Evolutionary conservation across 1,284 basidiomycete genomes (phyloP).

Genomic region (Coniferiporia sulphurascens): DNA sequence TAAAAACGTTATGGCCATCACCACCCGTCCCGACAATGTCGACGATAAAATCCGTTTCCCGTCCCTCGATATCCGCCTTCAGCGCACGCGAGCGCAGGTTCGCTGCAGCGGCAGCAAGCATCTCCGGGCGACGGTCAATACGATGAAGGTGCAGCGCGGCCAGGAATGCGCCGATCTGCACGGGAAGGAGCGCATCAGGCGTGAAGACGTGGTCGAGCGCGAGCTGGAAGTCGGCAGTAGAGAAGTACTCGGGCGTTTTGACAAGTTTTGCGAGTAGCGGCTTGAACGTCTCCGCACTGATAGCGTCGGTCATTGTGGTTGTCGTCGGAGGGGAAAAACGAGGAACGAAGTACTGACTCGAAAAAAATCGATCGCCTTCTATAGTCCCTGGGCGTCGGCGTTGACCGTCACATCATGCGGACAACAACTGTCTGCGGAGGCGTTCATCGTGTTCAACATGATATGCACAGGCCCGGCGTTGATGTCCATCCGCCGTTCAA

Average conservation of each 20-base stretch:
- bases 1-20: slow-evolving; percentile 96
- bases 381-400: not conserved
- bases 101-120: slow-evolving; percentile 71
- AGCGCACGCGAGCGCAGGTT: slow-evolving; percentile 68
- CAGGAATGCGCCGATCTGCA: slow-evolving; percentile 80
- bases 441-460: not conserved
- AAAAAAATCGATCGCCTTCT: not conserved
- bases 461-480: slow-evolving; percentile 1
- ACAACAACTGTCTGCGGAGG: not conserved
- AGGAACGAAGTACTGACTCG: not conserved
- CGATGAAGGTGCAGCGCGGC: slow-evolving; percentile 76
- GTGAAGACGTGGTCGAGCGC: slow-evolving; percentile 75
- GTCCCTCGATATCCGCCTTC: slow-evolving; percentile 51
- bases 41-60: slow-evolving; percentile 62
- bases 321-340: not conserved
- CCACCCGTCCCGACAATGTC: slow-evolving; percentile 83
- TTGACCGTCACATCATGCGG: not conserved
- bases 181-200: slow-evolving; percentile 53
- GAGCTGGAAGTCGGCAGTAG: slow-evolving; percentile 60
- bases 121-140: slow-evolving; percentile 69
- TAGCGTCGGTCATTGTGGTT: not conserved
- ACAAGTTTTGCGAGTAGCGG: slow-evolving; percentile 71
- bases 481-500: not conserved
- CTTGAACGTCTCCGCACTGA: slow-evolving; percentile 61
- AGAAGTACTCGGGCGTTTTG: slow-evolving; percentile 72